Conservation (phyloP, 805 yeast genomes). For the Clavispora phyllophila region DNA sequence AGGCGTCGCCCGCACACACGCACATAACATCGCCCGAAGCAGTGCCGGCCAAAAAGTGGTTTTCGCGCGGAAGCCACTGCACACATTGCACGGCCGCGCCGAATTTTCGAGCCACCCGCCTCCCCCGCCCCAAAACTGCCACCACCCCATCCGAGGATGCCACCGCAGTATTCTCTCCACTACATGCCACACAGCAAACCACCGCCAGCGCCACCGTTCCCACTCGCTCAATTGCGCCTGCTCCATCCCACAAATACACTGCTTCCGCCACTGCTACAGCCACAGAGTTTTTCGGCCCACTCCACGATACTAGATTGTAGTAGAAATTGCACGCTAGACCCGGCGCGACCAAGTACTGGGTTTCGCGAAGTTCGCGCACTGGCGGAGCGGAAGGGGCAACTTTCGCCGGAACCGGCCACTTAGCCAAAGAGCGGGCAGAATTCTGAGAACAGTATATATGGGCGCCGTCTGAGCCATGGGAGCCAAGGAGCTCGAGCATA, state of each 20-base stretch:
- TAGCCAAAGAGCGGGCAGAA: too few relatives aligned
- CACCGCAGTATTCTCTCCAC: conserved; percentile 24
- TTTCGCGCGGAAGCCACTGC: conserved; percentile 49
- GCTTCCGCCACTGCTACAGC: conserved; percentile 63
- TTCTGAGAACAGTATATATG: too few relatives aligned
- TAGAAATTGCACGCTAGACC: conserved; percentile 73
- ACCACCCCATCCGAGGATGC: conserved; percentile 51
- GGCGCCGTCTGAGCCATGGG: neutral
- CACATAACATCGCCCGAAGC: conserved; percentile 54
- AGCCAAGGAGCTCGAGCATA: neutral
- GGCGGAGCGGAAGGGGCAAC: neutral
- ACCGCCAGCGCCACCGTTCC: neutral
- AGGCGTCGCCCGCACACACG: conserved; percentile 18
- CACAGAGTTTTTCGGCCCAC: conserved; percentile 41
- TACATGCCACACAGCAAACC: conserved; percentile 13
- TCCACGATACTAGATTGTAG: conserved; percentile 73
- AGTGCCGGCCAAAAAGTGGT: conserved; percentile 56
- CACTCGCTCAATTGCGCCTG: conserved; percentile 36
- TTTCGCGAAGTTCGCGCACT: conserved; percentile 5
- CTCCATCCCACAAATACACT: conserved; percentile 61
- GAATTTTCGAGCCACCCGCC: conserved; percentile 26
- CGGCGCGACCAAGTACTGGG: conserved; percentile 14
- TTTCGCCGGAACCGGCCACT: too few relatives aligned
- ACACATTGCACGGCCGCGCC: conserved; percentile 44
- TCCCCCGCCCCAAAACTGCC: conserved; percentile 22